Percentiles rank a stretch among this genome's conserved stretches.
These are phyloP conservation scores for Ambrosia artemisiifolia DNA, from an alignment of 129 eudicot species.

Conservation along the genomic window DNA sequence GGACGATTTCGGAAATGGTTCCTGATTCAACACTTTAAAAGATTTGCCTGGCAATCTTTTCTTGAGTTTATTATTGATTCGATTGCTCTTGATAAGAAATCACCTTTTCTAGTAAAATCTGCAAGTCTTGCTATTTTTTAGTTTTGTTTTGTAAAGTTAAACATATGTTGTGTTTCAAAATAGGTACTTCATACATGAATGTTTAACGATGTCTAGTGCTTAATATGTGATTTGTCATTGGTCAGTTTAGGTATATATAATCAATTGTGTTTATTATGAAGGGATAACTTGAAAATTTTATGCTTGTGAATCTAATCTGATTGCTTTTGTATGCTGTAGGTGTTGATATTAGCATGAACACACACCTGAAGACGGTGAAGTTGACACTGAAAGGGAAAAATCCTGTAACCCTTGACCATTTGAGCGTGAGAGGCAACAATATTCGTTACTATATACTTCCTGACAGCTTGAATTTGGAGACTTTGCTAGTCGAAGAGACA, in stretches of 20 bases:
- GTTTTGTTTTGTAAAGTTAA: neutral
- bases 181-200: neutral
- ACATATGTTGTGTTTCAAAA: neutral
- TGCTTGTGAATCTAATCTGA: neutral
- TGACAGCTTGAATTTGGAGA: constrained; percentile 76
- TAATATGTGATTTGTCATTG: neutral
- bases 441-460: constrained; percentile 82
- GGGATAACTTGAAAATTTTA: neutral
- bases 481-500: constrained; percentile 73
- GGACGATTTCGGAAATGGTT: neutral
- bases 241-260: neutral
- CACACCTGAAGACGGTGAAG: constrained; percentile 83
- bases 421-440: constrained; percentile 78
- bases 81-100: neutral
- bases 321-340: constrained; percentile 36
- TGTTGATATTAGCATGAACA: constrained; percentile 86
- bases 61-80: neutral
- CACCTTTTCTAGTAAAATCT: neutral
- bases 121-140: neutral
- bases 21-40: neutral
- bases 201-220: neutral
- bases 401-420: constrained; percentile 73
- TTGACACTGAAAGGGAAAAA: constrained; percentile 74
- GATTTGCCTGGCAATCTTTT: neutral
- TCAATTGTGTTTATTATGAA: neutral